Percentiles rank a stretch among this genome's conserved stretches.
These are phyloP conservation scores for Saturnispora hagleri DNA, from an alignment of 805 yeast genomes.

Conservation along the genomic window DNA sequence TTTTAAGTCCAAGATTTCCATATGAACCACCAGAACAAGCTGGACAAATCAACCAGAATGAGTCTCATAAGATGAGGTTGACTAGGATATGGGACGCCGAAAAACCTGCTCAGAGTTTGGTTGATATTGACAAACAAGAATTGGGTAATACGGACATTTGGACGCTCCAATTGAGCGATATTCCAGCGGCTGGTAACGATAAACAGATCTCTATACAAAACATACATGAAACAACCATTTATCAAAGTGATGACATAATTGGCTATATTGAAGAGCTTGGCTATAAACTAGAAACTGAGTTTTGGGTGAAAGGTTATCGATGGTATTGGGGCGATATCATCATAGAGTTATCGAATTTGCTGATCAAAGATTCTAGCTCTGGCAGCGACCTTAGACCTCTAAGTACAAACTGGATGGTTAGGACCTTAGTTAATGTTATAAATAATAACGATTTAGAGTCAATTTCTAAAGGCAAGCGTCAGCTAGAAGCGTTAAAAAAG, in stretches of 20 bases:
- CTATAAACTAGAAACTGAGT: slow-evolving; percentile 53
- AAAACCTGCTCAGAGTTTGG: not conserved
- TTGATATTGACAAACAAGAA: slow-evolving; percentile 7
- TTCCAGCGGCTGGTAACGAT: slow-evolving; percentile 63
- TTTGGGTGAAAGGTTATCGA: slow-evolving; percentile 51
- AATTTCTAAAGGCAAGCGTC: slow-evolving; percentile 54
- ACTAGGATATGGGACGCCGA: slow-evolving; percentile 35
- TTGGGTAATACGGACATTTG: slow-evolving; percentile 32
- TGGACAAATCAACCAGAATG: slow-evolving; percentile 49
- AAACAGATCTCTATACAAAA: slow-evolving; percentile 57
- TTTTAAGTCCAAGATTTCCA: slow-evolving; percentile 41
- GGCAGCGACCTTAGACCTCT: slow-evolving; percentile 1
- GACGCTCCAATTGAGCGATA: slow-evolving; percentile 60
- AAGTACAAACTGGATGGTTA: slow-evolving; percentile 33
- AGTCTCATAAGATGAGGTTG: slow-evolving; percentile 44
- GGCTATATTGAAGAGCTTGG: slow-evolving; percentile 56
- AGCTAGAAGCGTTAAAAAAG: slow-evolving; percentile 51
- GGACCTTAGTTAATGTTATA: slow-evolving; percentile 61
- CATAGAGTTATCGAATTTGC: slow-evolving; percentile 47
- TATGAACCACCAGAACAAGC: slow-evolving; percentile 46
- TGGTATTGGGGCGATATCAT: slow-evolving; percentile 53
- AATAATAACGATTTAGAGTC: slow-evolving; percentile 68
- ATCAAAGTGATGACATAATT: slow-evolving; percentile 38
- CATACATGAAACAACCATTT: slow-evolving; percentile 50
- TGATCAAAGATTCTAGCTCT: slow-evolving; percentile 23